Evolutionary conservation across 176 grass and related monocot genomes (phyloP), one percentile per base, ranked within the genome.

Genomic region (Lolium perenne): DNA sequence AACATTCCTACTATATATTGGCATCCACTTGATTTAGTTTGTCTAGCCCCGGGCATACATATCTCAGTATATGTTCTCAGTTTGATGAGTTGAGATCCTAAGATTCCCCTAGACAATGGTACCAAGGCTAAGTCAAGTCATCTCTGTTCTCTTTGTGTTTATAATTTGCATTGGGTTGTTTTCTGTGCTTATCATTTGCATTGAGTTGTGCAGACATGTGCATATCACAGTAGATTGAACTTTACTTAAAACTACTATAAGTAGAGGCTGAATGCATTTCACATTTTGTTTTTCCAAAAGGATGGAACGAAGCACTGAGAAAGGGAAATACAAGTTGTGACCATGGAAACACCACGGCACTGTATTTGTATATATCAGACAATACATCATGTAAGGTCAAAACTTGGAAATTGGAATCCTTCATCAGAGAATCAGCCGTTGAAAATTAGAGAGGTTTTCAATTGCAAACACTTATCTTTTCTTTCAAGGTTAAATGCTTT

Each of bases 31-130:
- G 73, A 15, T 46, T 46, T 41, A 72, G 74, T 83, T 16, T 90
- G 84, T 86, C 84, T 83, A 62, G 84, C 22, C 79, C 45, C 65
- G 50, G 41, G 26, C 83, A 56, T 86, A 64, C 88, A 86, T 86
- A 79, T 90, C 88, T 86, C 40, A 55, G 54, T 86, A 53, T 54
- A 0, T 82, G 62, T 65, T 10, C 56, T 66, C 67, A 4, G 11
- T 82, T 76, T 75, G 17, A 46, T 75, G 68, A 38, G 70, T 20
- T 62, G 29, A 38, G 40, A 82, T 82, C 40, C n/a, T 69, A 35
- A 35, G 32, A 81, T 81, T 69, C 23, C 17, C 48, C 20, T 79
- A 20, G 38, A 76, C 15, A 67, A 35, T 62, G 67, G 7, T 74
- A 38, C 38, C 21, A 32, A 66, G 32, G 32, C 21, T 0, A 3